Evolutionary conservation across 208 protist species (phyloP), one percentile per base, ranked within the genome.

Genomic region (Balamuthia mandrillaris): DNA sequence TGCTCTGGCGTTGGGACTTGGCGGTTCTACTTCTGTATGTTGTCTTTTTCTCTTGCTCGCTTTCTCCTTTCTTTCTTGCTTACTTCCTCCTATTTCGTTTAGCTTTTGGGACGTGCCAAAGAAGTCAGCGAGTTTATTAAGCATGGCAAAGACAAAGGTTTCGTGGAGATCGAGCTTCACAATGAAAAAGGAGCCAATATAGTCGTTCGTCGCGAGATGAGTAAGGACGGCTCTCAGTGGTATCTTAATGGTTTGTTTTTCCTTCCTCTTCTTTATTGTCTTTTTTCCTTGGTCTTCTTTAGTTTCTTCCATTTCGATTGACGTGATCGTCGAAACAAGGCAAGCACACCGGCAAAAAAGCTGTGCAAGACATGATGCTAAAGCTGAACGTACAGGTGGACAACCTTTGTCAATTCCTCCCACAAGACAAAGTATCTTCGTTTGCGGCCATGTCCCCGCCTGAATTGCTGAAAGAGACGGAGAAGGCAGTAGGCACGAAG

Each of bases 341-440:
- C 0, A 1, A 37, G 10, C n/a, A 16, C 1, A 54, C 51, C 1
- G 78, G 35, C 24, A 51, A 88, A 1, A 82, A 42, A 24, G 52
- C 87, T 27, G 82, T 95, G 24, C 58, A 81, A 27, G 39, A 81
- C 1, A 58, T 70, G 12, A 81, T 92, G n/a, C 41, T 54, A 6
- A 37, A 83, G 18, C 81, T 94, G 0, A 79, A 86, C 44, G 91
- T 95, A 24, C 87, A 94, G 74, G 51, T 94, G 18, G 90, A 94
- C 81, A 92, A 93, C 70, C 72, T 92, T 2, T 92, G 89, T 85
- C 91, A 94, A 39, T 94, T 94, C 72, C 72, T 94, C 9, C 92
- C 91, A 14, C 90, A 93, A 63, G 88, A 93, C 52, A 91, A 88
- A 61, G 88, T 92, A 3, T 78, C 68, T 6, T 29, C 47, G n/a